Conservation (phyloP, 345 rosid species). For the Cardamine chenopodiifolia region DNA sequence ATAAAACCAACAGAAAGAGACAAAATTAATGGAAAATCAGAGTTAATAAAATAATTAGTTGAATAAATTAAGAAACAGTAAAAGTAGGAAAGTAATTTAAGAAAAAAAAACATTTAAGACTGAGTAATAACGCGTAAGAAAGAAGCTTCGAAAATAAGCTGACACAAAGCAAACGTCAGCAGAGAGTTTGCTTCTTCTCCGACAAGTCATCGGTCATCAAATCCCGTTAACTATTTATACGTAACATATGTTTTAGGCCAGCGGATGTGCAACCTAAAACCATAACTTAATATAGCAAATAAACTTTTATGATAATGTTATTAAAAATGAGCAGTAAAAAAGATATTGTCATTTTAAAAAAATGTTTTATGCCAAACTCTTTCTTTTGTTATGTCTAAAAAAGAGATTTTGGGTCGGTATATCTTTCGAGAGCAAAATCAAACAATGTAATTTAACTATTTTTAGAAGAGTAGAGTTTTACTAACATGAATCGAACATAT, state of each 20-base stretch:
- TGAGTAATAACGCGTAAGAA: constrained; percentile 33
- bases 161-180: constrained; percentile 51
- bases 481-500: too few relatives aligned
- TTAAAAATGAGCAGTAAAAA: too few relatives aligned
- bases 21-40: constrained; percentile 19
- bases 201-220: constrained; percentile 42
- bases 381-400: too few relatives aligned
- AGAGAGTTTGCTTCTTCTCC: constrained; percentile 37
- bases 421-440: too few relatives aligned
- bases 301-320: background rate
- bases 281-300: background rate
- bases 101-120: background rate
- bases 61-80: constrained; percentile 18
- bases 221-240: constrained; percentile 25
- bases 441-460: too few relatives aligned
- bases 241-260: background rate
- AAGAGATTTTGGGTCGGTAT: too few relatives aligned
- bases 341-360: too few relatives aligned
- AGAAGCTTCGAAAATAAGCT: constrained; percentile 40
- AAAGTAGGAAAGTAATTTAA: background rate
- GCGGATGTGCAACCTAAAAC: background rate
- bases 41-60: constrained; percentile 18
- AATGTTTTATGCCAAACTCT: too few relatives aligned
- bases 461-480: too few relatives aligned
- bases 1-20: constrained; percentile 41